Base-by-base conservation (phyloP, 2,329 filamentous ascomycete species). In the Penicillium griseofulvum region DNA sequence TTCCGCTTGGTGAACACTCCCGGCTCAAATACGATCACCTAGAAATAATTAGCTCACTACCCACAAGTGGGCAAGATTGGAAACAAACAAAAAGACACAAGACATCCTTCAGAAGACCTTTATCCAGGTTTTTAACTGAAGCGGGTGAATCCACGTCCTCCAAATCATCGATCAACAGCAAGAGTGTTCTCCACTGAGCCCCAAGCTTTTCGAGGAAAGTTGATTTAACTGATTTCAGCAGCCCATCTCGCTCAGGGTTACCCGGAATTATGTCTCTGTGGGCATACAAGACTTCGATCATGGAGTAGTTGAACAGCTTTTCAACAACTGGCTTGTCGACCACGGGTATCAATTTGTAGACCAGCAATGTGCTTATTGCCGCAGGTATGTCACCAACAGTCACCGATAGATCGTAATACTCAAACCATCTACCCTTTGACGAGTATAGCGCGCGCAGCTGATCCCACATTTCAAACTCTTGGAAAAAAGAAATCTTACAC, bases 381-480 rank as follows among this genome's bases (percentile, higher is more conserved):
- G 31, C 49, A 19, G 46, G 31, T 6, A 62, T 28, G 28, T 56
- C 56, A 12, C 54, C 56, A 14, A 41, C 36, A 22, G 47, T 34
- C 2, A 57, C n/a, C 8, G 47, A 56, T 6, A 56, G 24, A 22
- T 62, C 52, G 19, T 61, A 59, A n/a, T 49, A 44, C n/a, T 62
- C 58, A 16, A 48, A 43, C 49, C 54, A 62, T 22, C 46, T 50
- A 11, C 33, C 36, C 22, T 57, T 55, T 6, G 37, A 16, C 12
- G 17, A 34, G 31, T 61, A 62, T 8, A 61, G 44, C 16, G 38
- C 28, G 8, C 51, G 31, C 12, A 62, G 36, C 17, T 62, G 47
- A 28, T 62, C 56, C 28, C 49, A 48, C 58, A 62, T 57, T 22
- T 62, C 60, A 28, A 62, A 61, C 19, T 61, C 60, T 39, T 55